phyloP scores from a whole-genome alignment of 2,329 filamentous ascomycete species.

The Plenodomus lindquistii region DNA sequence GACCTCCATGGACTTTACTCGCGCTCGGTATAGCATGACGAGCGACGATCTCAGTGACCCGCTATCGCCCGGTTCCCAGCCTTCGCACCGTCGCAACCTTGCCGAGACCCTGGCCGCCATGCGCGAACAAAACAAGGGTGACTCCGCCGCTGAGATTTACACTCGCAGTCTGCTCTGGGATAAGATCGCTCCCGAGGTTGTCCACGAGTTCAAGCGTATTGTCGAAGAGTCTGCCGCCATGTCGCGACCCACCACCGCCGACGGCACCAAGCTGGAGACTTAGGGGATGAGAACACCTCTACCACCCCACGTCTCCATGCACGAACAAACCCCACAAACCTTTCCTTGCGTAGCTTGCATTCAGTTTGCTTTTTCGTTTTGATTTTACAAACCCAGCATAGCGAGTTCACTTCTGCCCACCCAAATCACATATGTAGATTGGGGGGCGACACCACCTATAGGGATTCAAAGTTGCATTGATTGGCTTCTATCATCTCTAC shows the following conservation, averaged over 20 bases:
- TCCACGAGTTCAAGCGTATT: conserved; percentile 90
- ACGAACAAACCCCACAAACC: conserved; percentile 8
- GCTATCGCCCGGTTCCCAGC: conserved; percentile 43
- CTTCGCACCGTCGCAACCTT: conserved; percentile 71
- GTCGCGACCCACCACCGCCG: conserved; percentile 40
- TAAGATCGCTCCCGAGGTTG: conserved; percentile 87
- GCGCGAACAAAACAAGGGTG: conserved; percentile 70
- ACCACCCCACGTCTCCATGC: conserved; percentile 4
- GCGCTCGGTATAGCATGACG: conserved; percentile 52
- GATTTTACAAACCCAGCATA: not conserved
- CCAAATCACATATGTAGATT: not conserved
- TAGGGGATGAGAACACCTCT: not conserved
- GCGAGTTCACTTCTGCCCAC: conserved; percentile 4
- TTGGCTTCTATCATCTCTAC: conserved; percentile 23
- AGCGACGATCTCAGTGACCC: conserved; percentile 49
- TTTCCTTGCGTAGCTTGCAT: conserved; percentile 29
- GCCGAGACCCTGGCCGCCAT: conserved; percentile 80
- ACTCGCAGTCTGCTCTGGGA: conserved; percentile 93
- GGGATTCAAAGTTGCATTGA: conserved; percentile 1
- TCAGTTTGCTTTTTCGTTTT: not conserved
- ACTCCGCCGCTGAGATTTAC: conserved; percentile 82
- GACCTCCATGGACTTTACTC: conserved; percentile 73
- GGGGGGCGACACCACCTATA: conserved; percentile 3
- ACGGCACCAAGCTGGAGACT: conserved; percentile 39
- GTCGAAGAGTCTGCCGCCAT: conserved; percentile 69